phyloP scores from a whole-genome alignment of 2,329 filamentous ascomycete species.

The Aspergillus sp. region DNA sequence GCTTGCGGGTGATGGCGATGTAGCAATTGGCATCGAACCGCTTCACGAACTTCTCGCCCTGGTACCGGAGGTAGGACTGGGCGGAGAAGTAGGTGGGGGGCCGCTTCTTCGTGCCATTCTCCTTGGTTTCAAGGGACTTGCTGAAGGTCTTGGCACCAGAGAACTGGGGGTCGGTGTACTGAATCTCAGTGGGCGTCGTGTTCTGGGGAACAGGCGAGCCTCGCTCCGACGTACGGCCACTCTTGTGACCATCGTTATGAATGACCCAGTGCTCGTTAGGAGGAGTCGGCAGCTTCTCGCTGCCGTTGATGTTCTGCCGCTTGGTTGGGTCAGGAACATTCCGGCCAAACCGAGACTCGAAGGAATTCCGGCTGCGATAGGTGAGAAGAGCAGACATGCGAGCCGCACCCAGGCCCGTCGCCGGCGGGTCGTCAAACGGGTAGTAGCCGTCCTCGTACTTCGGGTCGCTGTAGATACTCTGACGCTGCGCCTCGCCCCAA shows the following conservation, averaged over 20 bases:
- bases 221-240: conserved; percentile 45
- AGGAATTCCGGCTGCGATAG: conserved; percentile 94
- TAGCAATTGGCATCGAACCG: conserved; percentile 99
- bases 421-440: conserved; percentile 78
- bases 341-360: conserved; percentile 90
- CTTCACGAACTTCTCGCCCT: conserved; percentile 93
- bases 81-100: conserved; percentile 93
- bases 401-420: conserved; percentile 83
- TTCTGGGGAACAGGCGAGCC: conserved; percentile 25
- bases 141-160: conserved; percentile 60
- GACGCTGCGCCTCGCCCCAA: conserved; percentile 58
- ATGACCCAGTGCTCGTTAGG: conserved; percentile 74
- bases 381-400: conserved; percentile 96
- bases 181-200: conserved; percentile 27
- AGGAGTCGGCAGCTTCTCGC: conserved; percentile 57
- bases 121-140: conserved; percentile 29
- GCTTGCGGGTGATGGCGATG: conserved; percentile 95
- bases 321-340: conserved; percentile 86
- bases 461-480: conserved; percentile 89
- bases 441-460: conserved; percentile 99
- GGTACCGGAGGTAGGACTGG: conserved; percentile 95
- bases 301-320: conserved; percentile 76
- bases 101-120: conserved; percentile 30
- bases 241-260: conserved; percentile 77
- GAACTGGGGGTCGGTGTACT: conserved; percentile 66